Evolutionary conservation across 352 stramenopile genomes (phyloP).

Genomic region (Globisporangium apiculatum): DNA sequence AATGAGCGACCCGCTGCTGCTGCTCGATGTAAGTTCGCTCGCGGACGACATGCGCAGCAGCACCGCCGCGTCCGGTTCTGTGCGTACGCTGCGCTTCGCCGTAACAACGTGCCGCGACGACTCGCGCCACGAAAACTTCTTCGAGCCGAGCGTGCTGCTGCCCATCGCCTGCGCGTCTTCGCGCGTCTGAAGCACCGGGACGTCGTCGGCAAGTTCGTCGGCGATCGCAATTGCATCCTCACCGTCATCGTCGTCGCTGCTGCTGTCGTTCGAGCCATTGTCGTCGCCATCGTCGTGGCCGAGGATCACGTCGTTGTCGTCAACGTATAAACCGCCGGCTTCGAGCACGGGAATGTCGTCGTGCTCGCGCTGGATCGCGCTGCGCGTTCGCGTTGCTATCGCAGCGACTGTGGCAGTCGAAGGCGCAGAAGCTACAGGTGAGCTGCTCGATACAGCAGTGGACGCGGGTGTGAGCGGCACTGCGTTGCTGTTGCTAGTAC

Average conservation of each 20-base stretch:
- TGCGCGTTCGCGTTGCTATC: slow-evolving; percentile 8
- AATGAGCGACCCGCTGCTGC: slow-evolving; percentile 29
- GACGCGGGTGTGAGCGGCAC: not conserved
- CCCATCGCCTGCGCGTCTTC: slow-evolving; percentile 35
- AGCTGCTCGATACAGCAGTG: not conserved
- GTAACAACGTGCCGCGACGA: slow-evolving; percentile 20
- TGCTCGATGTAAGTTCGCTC: slow-evolving; percentile 21
- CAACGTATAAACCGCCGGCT: slow-evolving; percentile 13
- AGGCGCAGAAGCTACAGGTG: not conserved
- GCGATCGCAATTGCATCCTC: not conserved
- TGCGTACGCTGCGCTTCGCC: slow-evolving; percentile 6
- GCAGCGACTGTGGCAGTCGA: not conserved
- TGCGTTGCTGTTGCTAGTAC: not conserved
- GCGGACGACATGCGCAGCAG: slow-evolving; percentile 45
- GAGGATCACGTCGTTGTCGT: slow-evolving; percentile 15
- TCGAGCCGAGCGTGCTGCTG: slow-evolving; percentile 21
- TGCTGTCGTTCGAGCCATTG: slow-evolving; percentile 15
- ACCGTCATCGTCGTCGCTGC: slow-evolving; percentile 15
- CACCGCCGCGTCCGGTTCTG: slow-evolving; percentile 29
- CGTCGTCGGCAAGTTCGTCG: slow-evolving; percentile 40
- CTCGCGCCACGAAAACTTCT: slow-evolving; percentile 46
- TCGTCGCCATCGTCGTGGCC: slow-evolving; percentile 20
- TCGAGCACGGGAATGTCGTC: slow-evolving; percentile 74
- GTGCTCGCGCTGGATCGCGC: slow-evolving; percentile 9
- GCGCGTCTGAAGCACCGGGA: slow-evolving; percentile 59